Base-by-base conservation (phyloP, 2,329 filamentous ascomycete species). In the Xylariaceae sp. region DNA sequence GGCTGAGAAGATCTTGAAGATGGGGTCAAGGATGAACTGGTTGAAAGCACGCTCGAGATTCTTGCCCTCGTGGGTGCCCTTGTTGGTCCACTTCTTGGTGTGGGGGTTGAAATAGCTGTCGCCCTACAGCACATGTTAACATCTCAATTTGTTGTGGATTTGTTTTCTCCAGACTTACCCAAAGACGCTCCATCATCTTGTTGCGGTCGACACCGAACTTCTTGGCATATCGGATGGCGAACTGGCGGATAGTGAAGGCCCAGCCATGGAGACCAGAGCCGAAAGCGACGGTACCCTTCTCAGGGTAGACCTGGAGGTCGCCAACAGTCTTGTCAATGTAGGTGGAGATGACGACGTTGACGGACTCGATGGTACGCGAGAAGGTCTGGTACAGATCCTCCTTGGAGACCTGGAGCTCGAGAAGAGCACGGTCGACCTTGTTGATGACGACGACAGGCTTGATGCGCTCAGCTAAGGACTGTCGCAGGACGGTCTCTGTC, bases 181-280 rank as follows among this genome's bases (percentile, higher is more conserved):
- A 98, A 62, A 98, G 89, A 85, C 93, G 90, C 80, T 96, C 89
- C 88, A 97, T 95, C 93, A 98, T 96, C 89, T 97, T 97, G 79
- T 85, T 86, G 75, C 91, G 91, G 85, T 98, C 92, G 64, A 98
- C 93, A 86, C 93, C 93, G 67, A 98, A 98, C 79, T 98, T 98
- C 90, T 97, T 97, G 76, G 92, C 87, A 74, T 98, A 98, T 66
- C 86, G 84, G 69, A 82, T 73, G 63, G 93, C 93, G 75, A 98
- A 98, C 76, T 98, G 93, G 68, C 93, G 88, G 78, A 97, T 77
- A 66, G 93, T 98, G 85, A 98, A 98, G 67, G 90, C 92, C 93
- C 93, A 98, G 74, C 93, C 93, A 81, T 98, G 93, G 56, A 97
- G 91, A 86, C 92, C 93, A 74, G 93, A 97, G 77, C 91, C 93